phyloP scores from a whole-genome alignment of 495 filamentous ascomycete genomes.

The Polyplosphaeria fusca region DNA sequence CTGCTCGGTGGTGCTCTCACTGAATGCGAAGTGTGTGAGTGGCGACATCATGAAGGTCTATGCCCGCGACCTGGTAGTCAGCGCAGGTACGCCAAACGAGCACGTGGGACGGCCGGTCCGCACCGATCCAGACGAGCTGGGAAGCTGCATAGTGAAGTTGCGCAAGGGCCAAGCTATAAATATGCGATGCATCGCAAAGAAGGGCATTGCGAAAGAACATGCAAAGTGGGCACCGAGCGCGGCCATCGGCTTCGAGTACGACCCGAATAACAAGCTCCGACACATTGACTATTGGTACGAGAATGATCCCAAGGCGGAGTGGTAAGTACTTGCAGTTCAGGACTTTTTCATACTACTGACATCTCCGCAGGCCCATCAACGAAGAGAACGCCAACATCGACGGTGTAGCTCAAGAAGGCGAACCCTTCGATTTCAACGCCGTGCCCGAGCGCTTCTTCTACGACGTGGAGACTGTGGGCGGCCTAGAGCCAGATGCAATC shows the following conservation, averaged over 20 bases:
- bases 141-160: constrained; percentile 82
- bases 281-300: constrained; percentile 96
- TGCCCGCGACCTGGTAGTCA: constrained; percentile 76
- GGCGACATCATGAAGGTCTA: constrained; percentile 87
- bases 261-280: constrained; percentile 87
- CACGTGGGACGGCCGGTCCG: constrained; percentile 84
- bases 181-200: constrained; percentile 90
- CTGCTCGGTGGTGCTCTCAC: constrained; percentile 77
- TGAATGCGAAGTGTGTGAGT: constrained; percentile 77
- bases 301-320: constrained; percentile 76
- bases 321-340: constrained; percentile 58
- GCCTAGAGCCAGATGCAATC: constrained; percentile 80
- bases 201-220: constrained; percentile 98
- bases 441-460: constrained; percentile 82
- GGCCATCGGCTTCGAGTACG: constrained; percentile 96
- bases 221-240: constrained; percentile 92
- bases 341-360: background rate
- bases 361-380: constrained; percentile 68
- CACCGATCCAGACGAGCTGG: constrained; percentile 71
- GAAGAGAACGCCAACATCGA: constrained; percentile 79
- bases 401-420: constrained; percentile 67
- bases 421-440: constrained; percentile 88
- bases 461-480: constrained; percentile 85
- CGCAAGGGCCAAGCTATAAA: constrained; percentile 82
- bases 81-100: constrained; percentile 59